Evolutionary conservation across 805 yeast genomes (phyloP), one percentile per base, ranked within the genome.

Genomic region (Teunomyces panamensis): DNA sequence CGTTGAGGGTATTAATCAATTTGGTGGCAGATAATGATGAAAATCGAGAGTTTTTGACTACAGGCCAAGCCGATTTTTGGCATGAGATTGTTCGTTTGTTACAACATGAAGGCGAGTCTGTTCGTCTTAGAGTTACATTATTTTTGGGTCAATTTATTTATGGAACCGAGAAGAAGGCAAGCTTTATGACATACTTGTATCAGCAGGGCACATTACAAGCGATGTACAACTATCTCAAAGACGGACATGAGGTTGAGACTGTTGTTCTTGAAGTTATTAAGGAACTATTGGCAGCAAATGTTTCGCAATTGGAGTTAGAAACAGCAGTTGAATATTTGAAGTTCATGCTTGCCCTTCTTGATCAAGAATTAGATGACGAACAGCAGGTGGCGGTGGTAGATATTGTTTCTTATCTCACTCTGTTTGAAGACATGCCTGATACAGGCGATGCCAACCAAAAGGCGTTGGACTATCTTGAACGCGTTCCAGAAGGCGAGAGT

Each of bases 81-180:
- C 29, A 35, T 8, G 28, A 24, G 9, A 13, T 48, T 5, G 13
- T 13, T 10, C 39, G 9, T 20, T 30, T 48, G 36, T 35, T 49
- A 20, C 16, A 42, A 9, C 24, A 45, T n/a, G 50, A 43, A 11
- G 14, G 26, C 9, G 39, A 39, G 9, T 49, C 36, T 2, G 49
- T 43, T 26, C 43, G 28, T 16, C 14, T 43, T 5, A 49, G 67
- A 32, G 39, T 57, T 7, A 43, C 56, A 32, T 51, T 67, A 10
- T 56, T 71, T 30, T 48, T 70, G 27, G 52, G 56, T 13, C 76
- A 71, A 51, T 71, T 69, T 49, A 54, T 64, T 10, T 60, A 57
- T 35, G 58, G 64, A 6, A 62, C 69, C 3, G 58, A 54, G 10
- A 43, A 54, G 9, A 50, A 53, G 42, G 36, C 39, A 2, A 47